Conservation (phyloP, 257 asterid species). For the Avicennia marina region DNA sequence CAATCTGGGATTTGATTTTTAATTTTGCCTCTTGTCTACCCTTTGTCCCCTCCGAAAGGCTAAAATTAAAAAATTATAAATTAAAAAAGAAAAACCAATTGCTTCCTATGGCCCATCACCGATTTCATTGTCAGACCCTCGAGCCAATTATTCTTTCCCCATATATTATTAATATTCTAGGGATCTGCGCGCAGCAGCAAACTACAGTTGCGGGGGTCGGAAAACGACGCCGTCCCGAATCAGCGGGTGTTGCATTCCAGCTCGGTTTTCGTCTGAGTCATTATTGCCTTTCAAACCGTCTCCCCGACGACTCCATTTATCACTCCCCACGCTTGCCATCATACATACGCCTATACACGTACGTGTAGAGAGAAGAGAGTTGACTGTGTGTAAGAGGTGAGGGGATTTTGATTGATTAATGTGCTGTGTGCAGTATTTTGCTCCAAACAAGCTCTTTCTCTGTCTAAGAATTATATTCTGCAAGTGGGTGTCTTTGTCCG, state of each 20-base stretch:
- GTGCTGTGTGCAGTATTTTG: too few species aligned
- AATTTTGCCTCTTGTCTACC: too few species aligned
- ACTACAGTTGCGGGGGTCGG: slow-evolving; percentile 4
- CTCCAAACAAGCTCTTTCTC: too few species aligned
- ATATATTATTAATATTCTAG: slow-evolving; percentile 16
- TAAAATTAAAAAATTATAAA: too few species aligned
- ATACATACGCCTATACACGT: slow-evolving; percentile 4
- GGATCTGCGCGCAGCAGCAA: slow-evolving; percentile 25
- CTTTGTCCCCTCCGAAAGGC: too few species aligned
- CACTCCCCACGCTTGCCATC: neutral
- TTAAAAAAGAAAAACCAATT: too few species aligned
- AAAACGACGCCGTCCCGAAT: slow-evolving; percentile 31
- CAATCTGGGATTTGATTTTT: too few species aligned
- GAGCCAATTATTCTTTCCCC: too few species aligned
- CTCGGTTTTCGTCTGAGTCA: too few species aligned
- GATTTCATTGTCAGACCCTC: slow-evolving; percentile 34
- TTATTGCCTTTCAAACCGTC: slow-evolving; percentile 9
- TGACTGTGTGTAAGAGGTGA: slow-evolving; percentile 20
- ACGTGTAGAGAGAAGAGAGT: slow-evolving; percentile 19
- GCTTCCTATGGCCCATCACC: too few species aligned
- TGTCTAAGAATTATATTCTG: slow-evolving; percentile 14
- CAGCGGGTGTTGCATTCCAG: too few species aligned
- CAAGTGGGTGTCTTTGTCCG: slow-evolving; percentile 19
- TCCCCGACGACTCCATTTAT: slow-evolving; percentile 9
- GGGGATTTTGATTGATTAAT: neutral